A percentile compares a stretch with the other conserved stretches of the same genome.
These are phyloP conservation scores for Trapa incisa DNA, from an alignment of 345 rosid species.

Conservation along the genomic window DNA sequence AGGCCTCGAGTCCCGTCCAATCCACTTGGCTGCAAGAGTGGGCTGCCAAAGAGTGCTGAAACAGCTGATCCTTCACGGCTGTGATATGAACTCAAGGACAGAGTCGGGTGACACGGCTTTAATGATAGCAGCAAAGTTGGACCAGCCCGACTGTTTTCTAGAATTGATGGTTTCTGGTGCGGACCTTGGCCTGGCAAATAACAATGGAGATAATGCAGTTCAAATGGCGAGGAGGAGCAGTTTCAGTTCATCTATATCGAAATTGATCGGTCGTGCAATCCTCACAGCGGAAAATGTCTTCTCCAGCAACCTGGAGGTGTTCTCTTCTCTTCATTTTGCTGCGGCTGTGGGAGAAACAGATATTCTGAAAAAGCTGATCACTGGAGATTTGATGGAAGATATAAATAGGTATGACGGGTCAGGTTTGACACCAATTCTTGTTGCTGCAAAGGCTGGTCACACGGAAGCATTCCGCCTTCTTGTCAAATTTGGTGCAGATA, in stretches of 20 bases:
- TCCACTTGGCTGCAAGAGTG: slow-evolving; percentile 24
- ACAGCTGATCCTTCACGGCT: slow-evolving; percentile 14
- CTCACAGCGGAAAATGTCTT: slow-evolving; percentile 6
- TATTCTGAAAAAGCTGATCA: slow-evolving; percentile 13
- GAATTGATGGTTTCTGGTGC: slow-evolving; percentile 20
- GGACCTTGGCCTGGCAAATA: slow-evolving; percentile 21
- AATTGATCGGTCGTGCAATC: slow-evolving; percentile 15
- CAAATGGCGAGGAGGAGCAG: slow-evolving; percentile 17
- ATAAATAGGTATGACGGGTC: slow-evolving; percentile 15
- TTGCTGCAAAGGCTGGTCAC: slow-evolving; percentile 16
- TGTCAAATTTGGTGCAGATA: slow-evolving; percentile 16
- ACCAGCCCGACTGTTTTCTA: slow-evolving; percentile 21
- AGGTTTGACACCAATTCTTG: slow-evolving; percentile 17
- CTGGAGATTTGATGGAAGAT: slow-evolving; percentile 6
- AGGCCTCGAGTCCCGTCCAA: slow-evolving; percentile 19
- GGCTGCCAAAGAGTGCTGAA: slow-evolving; percentile 17
- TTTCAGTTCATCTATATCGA: slow-evolving; percentile 15
- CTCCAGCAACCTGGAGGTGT: slow-evolving; percentile 19
- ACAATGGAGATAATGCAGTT: slow-evolving; percentile 16
- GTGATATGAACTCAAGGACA: slow-evolving; percentile 18
- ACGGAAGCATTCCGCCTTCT: slow-evolving; percentile 20
- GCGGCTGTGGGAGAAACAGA: slow-evolving; percentile 16
- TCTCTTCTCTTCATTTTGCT: slow-evolving; percentile 22
- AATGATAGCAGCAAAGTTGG: slow-evolving; percentile 22
- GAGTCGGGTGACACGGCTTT: slow-evolving; percentile 22